Conservation (phyloP, 1,284 basidiomycete genomes). For the Erythrobasidium hasegawianum region DNA sequence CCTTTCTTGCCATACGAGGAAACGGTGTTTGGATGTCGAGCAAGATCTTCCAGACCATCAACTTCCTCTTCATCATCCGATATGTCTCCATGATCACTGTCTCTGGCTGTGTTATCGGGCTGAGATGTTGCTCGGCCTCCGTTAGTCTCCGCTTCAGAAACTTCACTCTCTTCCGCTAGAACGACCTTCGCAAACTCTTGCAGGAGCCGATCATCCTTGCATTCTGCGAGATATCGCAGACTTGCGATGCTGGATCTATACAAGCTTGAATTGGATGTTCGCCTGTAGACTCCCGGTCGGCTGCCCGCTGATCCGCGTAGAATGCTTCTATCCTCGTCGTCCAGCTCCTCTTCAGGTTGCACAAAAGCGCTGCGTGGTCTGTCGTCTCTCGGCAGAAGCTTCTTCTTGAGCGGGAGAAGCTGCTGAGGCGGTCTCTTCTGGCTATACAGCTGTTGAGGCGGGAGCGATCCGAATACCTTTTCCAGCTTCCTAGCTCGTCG, state of each 20-base stretch:
- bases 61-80: background rate
- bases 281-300: no score
- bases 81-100: background rate
- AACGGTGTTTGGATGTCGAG: no score
- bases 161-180: slow-evolving; percentile 17
- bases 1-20: no score
- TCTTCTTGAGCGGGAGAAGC: background rate
- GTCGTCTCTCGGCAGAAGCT: background rate
- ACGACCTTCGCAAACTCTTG: slow-evolving; percentile 27
- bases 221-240: slow-evolving; percentile 18
- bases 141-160: slow-evolving; percentile 5
- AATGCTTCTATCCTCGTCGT: no score
- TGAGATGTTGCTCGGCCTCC: background rate
- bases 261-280: background rate
- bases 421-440: no score
- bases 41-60: background rate
- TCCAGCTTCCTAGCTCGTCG: slow-evolving; percentile 29
- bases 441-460: slow-evolving; percentile 18
- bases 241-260: slow-evolving; percentile 13
- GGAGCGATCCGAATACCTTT: slow-evolving; percentile 30
- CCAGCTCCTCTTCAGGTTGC: background rate
- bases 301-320: no score
- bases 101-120: background rate
- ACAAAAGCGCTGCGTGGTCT: slow-evolving; percentile 6
- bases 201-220: slow-evolving; percentile 10